Percentiles rank a stretch among this genome's conserved stretches.
These are phyloP conservation scores for Eremothecium sinecaudum DNA, from an alignment of 1,139 yeast genomes.

Conservation along the genomic window DNA sequence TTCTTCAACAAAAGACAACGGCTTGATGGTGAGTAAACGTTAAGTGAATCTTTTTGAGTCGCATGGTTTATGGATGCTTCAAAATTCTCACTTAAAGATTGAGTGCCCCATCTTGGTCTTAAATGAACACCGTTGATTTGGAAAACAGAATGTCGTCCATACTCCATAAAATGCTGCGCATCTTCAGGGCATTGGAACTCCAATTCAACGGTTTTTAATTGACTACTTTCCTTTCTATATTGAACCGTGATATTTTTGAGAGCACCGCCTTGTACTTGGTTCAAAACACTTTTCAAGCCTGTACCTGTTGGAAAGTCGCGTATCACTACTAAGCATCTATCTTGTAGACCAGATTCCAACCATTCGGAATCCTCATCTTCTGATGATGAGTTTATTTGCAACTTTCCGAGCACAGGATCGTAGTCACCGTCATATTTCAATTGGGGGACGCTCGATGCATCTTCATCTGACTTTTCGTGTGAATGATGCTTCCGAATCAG, in stretches of 20 bases:
- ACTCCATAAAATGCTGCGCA: conserved; percentile 49
- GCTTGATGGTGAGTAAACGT: conserved; percentile 24
- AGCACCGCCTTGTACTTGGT: conserved; percentile 68
- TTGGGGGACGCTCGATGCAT: conserved; percentile 7
- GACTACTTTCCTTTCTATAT: conserved; percentile 2
- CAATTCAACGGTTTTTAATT: conserved; percentile 36
- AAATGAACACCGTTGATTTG: conserved; percentile 50
- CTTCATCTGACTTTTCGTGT: conserved; percentile 6
- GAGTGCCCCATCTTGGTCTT: conserved; percentile 33
- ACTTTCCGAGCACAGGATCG: conserved; percentile 7
- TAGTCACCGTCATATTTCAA: conserved; percentile 7
- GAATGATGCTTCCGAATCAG: conserved; percentile 5
- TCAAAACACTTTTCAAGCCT: conserved; percentile 44
- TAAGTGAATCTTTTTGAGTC: conserved; percentile 24
- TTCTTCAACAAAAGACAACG: conserved; percentile 36
- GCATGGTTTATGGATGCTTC: conserved; percentile 4
- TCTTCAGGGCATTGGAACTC: conserved; percentile 45
- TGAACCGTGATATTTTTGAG: conserved; percentile 42
- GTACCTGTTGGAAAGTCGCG: conserved; percentile 34
- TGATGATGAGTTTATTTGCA: conserved; percentile 4
- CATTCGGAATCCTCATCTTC: conserved; percentile 3
- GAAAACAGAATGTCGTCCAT: conserved; percentile 49
- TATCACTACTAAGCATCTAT: conserved; percentile 26
- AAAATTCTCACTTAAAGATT: conserved; percentile 8
- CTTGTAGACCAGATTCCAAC: conserved; percentile 2